Evolutionary conservation across 805 yeast species (phyloP).

Genomic region (Lipomyces yamadae): DNA sequence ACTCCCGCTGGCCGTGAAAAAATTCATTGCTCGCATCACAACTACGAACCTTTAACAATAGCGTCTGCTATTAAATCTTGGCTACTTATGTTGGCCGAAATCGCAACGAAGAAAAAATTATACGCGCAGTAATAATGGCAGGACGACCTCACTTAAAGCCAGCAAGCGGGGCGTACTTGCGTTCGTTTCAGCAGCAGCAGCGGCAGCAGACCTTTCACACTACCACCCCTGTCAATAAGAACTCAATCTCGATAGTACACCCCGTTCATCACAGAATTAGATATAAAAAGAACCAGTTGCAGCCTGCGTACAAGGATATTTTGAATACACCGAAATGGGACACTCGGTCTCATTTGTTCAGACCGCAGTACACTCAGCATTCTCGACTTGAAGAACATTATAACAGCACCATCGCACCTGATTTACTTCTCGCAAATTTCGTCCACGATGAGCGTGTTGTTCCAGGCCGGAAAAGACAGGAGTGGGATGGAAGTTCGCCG

Average conservation of each 20-base stretch:
- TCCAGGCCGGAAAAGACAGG: slow-evolving; percentile 72
- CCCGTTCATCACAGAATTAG: slow-evolving; percentile 92
- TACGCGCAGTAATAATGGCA: neutral
- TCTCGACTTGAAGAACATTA: slow-evolving; percentile 83
- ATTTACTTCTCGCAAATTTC: slow-evolving; percentile 76
- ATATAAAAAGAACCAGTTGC: slow-evolving; percentile 71
- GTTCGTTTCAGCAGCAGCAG: neutral
- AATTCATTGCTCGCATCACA: neutral
- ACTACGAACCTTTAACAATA: neutral
- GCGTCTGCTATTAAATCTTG: neutral
- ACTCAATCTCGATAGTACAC: slow-evolving; percentile 72
- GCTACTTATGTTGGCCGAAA: neutral
- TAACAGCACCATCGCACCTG: slow-evolving; percentile 71
- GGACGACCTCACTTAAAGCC: neutral
- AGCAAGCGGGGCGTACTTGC: neutral
- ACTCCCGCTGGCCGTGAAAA: neutral
- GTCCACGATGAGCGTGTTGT: slow-evolving; percentile 53
- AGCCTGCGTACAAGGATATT: slow-evolving; percentile 71
- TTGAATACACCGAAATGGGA: slow-evolving; percentile 71
- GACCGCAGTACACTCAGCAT: slow-evolving; percentile 73
- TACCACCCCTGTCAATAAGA: slow-evolving; percentile 43
- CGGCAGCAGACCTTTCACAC: slow-evolving; percentile 15
- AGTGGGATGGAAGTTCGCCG: slow-evolving; percentile 87
- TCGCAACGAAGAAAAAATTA: neutral
- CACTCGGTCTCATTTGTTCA: slow-evolving; percentile 76